Conservation (phyloP, 2,329 filamentous ascomycete species). For the Aspergillus brunneoviolaceus region DNA sequence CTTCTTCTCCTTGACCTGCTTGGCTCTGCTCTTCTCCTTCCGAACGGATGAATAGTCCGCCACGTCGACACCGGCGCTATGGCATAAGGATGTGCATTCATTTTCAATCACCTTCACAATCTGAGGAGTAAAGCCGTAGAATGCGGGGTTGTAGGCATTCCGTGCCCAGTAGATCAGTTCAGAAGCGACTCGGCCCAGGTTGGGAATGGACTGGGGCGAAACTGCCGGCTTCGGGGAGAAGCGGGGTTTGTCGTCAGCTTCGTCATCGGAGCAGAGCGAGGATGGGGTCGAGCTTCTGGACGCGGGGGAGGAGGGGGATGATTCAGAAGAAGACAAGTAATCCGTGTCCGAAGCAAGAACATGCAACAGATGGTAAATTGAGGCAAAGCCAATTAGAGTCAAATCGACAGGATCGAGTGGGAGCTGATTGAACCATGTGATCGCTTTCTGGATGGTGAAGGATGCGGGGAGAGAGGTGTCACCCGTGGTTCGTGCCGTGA, state of each 20-base stretch:
- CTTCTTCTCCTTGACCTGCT: slow-evolving; percentile 22
- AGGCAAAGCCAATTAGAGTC: slow-evolving; percentile 43
- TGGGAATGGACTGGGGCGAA: slow-evolving; percentile 29
- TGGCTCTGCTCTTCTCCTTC: slow-evolving; percentile 23
- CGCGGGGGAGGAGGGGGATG: slow-evolving; percentile 26
- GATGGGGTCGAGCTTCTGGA: slow-evolving; percentile 26
- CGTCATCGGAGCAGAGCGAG: slow-evolving; percentile 24
- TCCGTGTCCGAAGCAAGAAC: slow-evolving; percentile 43
- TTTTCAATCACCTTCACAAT: slow-evolving; percentile 41
- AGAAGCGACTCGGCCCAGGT: slow-evolving; percentile 39
- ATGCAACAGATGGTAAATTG: slow-evolving; percentile 44
- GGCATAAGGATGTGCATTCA: slow-evolving; percentile 38
- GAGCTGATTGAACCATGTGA: slow-evolving; percentile 43
- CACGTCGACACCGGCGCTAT: slow-evolving; percentile 37
- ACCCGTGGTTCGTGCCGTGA: slow-evolving; percentile 39
- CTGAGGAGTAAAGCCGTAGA: slow-evolving; percentile 41
- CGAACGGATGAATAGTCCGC: slow-evolving; percentile 29
- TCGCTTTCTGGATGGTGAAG: slow-evolving; percentile 42
- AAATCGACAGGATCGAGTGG: slow-evolving; percentile 45
- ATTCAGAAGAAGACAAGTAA: slow-evolving; percentile 37
- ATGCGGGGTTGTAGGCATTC: slow-evolving; percentile 45
- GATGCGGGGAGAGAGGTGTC: slow-evolving; percentile 34
- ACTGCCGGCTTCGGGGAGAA: slow-evolving; percentile 6
- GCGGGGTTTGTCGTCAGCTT: slow-evolving; percentile 23
- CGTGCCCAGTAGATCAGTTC: slow-evolving; percentile 47